Conservation (phyloP, 805 yeast genomes). For the Lachancea kluyveri region DNA sequence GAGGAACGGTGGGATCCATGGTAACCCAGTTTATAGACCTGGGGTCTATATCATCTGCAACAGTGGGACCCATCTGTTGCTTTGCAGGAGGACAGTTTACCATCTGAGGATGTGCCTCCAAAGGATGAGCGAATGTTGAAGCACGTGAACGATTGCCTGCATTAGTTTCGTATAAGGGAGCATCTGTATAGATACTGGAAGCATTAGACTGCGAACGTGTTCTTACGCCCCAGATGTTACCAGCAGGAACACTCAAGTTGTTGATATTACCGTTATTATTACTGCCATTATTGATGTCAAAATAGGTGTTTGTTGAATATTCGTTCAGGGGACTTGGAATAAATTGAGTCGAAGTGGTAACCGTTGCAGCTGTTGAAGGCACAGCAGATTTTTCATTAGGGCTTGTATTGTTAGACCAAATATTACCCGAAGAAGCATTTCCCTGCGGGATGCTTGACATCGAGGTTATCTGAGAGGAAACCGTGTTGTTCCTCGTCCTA, state of each 20-base stretch:
- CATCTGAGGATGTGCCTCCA: conserved; percentile 14
- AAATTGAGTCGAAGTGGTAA: conserved; percentile 2
- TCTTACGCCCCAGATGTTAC: conserved; percentile 14
- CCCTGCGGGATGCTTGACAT: conserved; percentile 23
- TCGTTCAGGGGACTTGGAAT: conserved; percentile 16
- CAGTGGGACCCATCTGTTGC: conserved; percentile 21
- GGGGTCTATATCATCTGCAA: conserved; percentile 57
- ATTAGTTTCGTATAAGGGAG: conserved; percentile 21
- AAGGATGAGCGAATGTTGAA: conserved; percentile 16
- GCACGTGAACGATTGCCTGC: conserved; percentile 17
- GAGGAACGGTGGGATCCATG: conserved; percentile 63
- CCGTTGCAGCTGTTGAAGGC: background rate
- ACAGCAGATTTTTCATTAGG: conserved; percentile 11
- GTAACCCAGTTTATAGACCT: conserved; percentile 57
- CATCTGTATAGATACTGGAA: conserved; percentile 29
- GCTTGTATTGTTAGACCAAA: conserved; percentile 23
- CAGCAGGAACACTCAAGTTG: conserved; percentile 18
- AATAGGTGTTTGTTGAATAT: conserved; percentile 18
- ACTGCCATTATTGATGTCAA: conserved; percentile 12
- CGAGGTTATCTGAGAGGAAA: conserved; percentile 31
- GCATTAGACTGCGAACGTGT: conserved; percentile 30
- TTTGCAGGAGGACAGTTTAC: conserved; percentile 10
- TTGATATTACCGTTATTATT: conserved; percentile 9
- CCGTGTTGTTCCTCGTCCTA: conserved; percentile 31
- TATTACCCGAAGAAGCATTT: conserved; percentile 17